These are phyloP conservation scores for Phlebiopsis gigantea DNA, from an alignment of 768 basidiomycete species.

Conservation along the genomic window DNA sequence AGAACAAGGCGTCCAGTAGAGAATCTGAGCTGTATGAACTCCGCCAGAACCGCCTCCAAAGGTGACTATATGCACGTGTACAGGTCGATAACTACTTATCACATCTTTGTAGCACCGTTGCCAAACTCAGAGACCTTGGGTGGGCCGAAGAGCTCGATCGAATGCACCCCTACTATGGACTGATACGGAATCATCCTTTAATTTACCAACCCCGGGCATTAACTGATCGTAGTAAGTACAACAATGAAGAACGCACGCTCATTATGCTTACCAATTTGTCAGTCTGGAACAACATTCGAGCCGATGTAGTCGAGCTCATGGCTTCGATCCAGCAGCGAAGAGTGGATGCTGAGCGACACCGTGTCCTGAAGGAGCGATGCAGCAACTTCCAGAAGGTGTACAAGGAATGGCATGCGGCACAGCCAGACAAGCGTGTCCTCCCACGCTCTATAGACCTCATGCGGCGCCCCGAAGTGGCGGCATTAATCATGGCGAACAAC, in stretches of 20 bases:
- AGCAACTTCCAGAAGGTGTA: background rate
- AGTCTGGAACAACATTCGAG: background rate
- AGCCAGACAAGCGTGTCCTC: background rate
- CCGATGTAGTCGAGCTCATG: background rate
- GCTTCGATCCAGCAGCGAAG: background rate
- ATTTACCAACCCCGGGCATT: background rate
- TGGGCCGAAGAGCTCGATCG: background rate
- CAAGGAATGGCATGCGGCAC: background rate
- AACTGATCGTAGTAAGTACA: background rate
- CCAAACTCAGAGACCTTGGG: background rate
- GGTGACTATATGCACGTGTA: too few species aligned
- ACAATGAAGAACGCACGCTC: background rate
- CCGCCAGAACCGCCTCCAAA: background rate
- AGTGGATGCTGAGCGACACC: background rate
- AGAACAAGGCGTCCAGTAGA: background rate
- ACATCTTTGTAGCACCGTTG: constrained; percentile 7
- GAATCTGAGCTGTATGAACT: background rate
- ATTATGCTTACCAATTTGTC: background rate
- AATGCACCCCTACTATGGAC: background rate
- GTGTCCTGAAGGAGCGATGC: background rate
- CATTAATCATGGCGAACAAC: background rate
- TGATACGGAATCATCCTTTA: background rate
- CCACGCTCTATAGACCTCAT: background rate
- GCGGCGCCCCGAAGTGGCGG: background rate
- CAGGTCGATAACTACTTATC: background rate